phyloP scores from a whole-genome alignment of 305 asterid species.

The Fraxinus nigra region DNA sequence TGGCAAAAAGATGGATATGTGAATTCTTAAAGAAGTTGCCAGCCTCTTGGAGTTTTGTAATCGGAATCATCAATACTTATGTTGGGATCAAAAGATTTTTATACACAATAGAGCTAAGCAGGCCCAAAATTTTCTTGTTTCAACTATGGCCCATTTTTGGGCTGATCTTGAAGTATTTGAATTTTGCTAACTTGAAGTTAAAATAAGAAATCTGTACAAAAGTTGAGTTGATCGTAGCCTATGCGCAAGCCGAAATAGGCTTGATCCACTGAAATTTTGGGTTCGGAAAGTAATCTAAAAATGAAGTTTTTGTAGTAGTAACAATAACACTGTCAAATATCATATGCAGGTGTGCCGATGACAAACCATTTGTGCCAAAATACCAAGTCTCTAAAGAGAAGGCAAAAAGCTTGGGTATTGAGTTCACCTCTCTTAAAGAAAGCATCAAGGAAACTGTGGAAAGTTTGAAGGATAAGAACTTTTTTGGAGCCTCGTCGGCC shows the following conservation, averaged over 20 bases:
- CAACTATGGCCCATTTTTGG: neutral
- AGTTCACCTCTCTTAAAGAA: slow-evolving; percentile 21
- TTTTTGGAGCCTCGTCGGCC: neutral
- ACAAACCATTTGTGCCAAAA: slow-evolving; percentile 20
- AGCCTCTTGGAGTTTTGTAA: neutral
- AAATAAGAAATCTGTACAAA: neutral
- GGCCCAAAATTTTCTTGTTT: neutral
- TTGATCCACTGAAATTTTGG: neutral
- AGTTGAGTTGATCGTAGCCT: neutral
- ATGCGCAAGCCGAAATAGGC: neutral
- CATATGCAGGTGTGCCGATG: slow-evolving; percentile 29
- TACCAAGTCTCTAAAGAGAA: slow-evolving; percentile 28
- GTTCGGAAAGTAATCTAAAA: too few species aligned
- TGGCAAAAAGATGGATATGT: neutral
- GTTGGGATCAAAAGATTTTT: neutral
- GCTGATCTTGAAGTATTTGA: neutral
- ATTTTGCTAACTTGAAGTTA: neutral
- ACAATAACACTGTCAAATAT: neutral
- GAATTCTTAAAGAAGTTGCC: neutral
- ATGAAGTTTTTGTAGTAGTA: neutral
- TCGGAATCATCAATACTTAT: neutral
- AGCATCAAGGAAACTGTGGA: slow-evolving; percentile 31
- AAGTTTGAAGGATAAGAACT: slow-evolving; percentile 28
- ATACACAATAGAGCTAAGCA: neutral
- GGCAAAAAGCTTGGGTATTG: slow-evolving; percentile 28